Conservation (phyloP, 805 yeast genomes). For the Metschnikowia henanensis region DNA sequence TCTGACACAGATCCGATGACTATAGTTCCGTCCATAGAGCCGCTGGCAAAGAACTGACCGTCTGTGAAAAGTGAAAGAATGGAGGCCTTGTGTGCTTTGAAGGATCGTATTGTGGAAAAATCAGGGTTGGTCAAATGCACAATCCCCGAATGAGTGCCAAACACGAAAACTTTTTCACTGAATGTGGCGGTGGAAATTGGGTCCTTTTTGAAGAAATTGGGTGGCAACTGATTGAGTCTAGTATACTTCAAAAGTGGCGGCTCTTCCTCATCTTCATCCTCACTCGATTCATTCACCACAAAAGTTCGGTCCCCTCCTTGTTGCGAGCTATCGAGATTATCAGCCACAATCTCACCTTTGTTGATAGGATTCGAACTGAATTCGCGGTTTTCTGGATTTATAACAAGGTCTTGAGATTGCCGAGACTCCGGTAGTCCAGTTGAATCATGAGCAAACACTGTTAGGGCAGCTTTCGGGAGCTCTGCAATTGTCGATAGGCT, state of each 20-base stretch:
- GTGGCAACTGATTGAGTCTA: constrained; percentile 66
- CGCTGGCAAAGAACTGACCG: constrained; percentile 77
- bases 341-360: too few species aligned
- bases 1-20: constrained; percentile 72
- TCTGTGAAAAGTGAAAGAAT: constrained; percentile 72
- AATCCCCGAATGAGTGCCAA: constrained; percentile 90
- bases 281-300: background rate
- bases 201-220: constrained; percentile 69
- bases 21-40: constrained; percentile 92
- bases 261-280: constrained; percentile 26
- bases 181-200: constrained; percentile 72
- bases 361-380: too few species aligned
- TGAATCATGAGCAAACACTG: too few species aligned
- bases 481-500: too few species aligned
- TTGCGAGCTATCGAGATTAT: background rate
- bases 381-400: too few species aligned
- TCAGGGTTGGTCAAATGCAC: constrained; percentile 66
- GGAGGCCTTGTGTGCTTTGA: constrained; percentile 85
- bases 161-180: constrained; percentile 60
- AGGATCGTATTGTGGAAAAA: constrained; percentile 62
- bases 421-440: too few species aligned
- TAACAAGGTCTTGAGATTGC: too few species aligned
- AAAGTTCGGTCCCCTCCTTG: background rate
- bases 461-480: too few species aligned
- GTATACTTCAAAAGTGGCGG: constrained; percentile 79